Percentiles rank a stretch among this genome's conserved stretches.
These are phyloP conservation scores for Colletotrichum agaves DNA, from an alignment of 2,329 filamentous ascomycete genomes.

Conservation along the genomic window DNA sequence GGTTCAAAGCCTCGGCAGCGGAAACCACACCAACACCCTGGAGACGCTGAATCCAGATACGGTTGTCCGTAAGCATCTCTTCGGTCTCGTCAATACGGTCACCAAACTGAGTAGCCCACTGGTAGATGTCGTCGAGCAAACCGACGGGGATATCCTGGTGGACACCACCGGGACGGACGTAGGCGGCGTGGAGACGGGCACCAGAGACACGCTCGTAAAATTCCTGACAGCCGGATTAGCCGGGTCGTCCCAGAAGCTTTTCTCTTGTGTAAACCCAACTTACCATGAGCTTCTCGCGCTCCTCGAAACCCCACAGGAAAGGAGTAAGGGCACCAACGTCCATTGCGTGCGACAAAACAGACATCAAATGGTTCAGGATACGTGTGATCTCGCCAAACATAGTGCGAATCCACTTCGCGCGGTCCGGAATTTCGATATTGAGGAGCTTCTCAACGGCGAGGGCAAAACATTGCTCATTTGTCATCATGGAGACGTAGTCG, in stretches of 20 bases:
- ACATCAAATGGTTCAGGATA: slow-evolving; percentile 97
- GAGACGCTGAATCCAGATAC: slow-evolving; percentile 97
- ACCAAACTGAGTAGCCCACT: slow-evolving; percentile 99
- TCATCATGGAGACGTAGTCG: slow-evolving; percentile 99
- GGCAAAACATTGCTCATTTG: slow-evolving; percentile 97
- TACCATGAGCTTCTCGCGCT: slow-evolving; percentile 99
- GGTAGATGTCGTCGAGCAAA: slow-evolving; percentile 97
- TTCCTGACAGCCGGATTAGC: slow-evolving; percentile 70
- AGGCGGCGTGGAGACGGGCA: slow-evolving; percentile 95
- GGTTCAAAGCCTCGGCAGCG: slow-evolving; percentile 94
- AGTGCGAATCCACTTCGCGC: slow-evolving; percentile 97
- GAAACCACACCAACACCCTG: slow-evolving; percentile 91
- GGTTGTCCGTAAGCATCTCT: slow-evolving; percentile 98
- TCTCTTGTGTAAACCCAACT: slow-evolving; percentile 43
- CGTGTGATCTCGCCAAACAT: slow-evolving; percentile 96
- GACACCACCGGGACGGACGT: slow-evolving; percentile 95
- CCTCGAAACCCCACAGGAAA: slow-evolving; percentile 99
- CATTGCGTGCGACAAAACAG: slow-evolving; percentile 96
- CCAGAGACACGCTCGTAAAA: slow-evolving; percentile 99
- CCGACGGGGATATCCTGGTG: slow-evolving; percentile 94
- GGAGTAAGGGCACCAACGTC: slow-evolving; percentile 97
- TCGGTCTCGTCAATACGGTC: slow-evolving; percentile 99
- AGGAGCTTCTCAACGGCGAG: slow-evolving; percentile 97
- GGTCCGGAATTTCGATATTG: slow-evolving; percentile 93
- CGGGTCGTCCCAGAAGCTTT: not conserved